These are phyloP conservation scores for Solanum virginianum DNA, from an alignment of 257 asterid genomes.

Conservation along the genomic window DNA sequence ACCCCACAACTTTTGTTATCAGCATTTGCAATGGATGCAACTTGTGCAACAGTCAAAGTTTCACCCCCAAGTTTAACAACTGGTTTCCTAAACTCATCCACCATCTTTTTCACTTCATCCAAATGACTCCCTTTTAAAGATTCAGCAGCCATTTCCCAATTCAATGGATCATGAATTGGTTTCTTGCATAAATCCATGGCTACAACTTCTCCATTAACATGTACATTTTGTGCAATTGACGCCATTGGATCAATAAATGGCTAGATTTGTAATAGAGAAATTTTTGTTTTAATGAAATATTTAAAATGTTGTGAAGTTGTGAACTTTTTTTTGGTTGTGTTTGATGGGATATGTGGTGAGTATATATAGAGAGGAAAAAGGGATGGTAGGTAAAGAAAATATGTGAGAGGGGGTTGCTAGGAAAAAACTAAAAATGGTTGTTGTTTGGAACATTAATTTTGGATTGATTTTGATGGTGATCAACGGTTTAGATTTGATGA, in stretches of 20 bases:
- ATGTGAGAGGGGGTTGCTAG: not conserved
- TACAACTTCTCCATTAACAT: constrained; percentile 12
- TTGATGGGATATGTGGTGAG: constrained; percentile 9
- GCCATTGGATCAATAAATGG: not conserved
- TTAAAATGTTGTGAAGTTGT: not conserved
- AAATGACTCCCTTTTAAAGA: constrained; percentile 70
- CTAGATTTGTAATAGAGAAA: no score
- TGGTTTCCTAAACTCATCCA: constrained; percentile 61
- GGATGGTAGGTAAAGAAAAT: constrained; percentile 59
- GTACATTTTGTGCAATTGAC: constrained; percentile 5
- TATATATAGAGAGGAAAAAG: constrained; percentile 37
- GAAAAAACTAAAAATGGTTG: constrained; percentile 12
- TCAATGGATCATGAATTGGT: constrained; percentile 42
- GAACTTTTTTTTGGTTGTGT: constrained; percentile 2
- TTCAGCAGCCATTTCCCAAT: constrained; percentile 85
- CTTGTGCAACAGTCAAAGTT: constrained; percentile 61
- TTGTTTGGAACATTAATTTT: constrained; percentile 40
- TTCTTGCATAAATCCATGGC: constrained; percentile 21
- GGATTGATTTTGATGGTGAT: not conserved
- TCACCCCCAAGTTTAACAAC: constrained; percentile 76
- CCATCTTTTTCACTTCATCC: constrained; percentile 82
- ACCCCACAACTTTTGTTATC: constrained; percentile 29
- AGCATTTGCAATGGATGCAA: constrained; percentile 56
- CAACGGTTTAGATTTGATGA: constrained; percentile 16
- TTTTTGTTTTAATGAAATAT: no score